phyloP scores from a whole-genome alignment of 805 yeast species.

The Kazachstania kunashirensis region DNA sequence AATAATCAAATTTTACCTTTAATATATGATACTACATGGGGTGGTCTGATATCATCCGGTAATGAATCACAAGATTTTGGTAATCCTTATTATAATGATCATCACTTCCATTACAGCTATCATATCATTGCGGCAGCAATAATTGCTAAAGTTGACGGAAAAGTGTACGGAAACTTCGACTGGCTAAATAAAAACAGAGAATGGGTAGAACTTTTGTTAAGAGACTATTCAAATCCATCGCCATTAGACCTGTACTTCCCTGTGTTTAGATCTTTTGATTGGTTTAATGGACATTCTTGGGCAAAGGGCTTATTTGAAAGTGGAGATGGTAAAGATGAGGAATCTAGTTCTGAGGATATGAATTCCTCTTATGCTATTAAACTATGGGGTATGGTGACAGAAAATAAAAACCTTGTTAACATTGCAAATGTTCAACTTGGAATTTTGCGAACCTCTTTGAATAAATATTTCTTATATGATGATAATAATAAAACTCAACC shows the following conservation, averaged over 20 bases:
- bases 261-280: constrained; percentile 58
- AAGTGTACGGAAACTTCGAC: constrained; percentile 7
- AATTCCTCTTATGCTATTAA: constrained; percentile 62
- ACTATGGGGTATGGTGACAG: constrained; percentile 50
- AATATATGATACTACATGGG: constrained; percentile 70
- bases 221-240: constrained; percentile 59
- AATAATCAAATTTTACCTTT: constrained; percentile 69
- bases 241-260: constrained; percentile 51
- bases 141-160: constrained; percentile 44
- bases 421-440: constrained; percentile 55
- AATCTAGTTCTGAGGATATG: constrained; percentile 65
- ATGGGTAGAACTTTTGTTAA: constrained; percentile 49
- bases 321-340: constrained; percentile 73
- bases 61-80: constrained; percentile 57
- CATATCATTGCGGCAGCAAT: constrained; percentile 65
- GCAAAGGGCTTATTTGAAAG: constrained; percentile 63
- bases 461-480: constrained; percentile 43
- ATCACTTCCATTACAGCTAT: constrained; percentile 70
- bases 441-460: constrained; percentile 44
- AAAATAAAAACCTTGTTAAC: constrained; percentile 41
- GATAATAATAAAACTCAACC: constrained; percentile 52
- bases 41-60: constrained; percentile 67
- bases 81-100: constrained; percentile 62
- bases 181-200: constrained; percentile 43
- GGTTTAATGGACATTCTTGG: constrained; percentile 73